phyloP scores from a whole-genome alignment of 2,329 filamentous ascomycete species.

The Pestalotiopsis sp. region DNA sequence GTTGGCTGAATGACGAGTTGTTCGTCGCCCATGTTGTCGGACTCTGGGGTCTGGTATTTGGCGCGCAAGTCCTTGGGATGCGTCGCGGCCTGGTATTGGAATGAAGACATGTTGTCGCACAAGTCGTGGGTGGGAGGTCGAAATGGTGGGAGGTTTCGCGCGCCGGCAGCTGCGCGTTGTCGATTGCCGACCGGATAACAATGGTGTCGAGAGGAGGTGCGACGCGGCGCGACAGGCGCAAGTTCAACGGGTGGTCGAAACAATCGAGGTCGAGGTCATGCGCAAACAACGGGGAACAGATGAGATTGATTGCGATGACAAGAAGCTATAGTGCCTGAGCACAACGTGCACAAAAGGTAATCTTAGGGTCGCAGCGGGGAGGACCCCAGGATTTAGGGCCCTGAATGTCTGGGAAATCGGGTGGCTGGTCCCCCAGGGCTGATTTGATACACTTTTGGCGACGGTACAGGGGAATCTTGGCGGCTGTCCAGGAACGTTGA shows the following conservation, averaged over 20 bases:
- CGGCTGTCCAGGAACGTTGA: background rate
- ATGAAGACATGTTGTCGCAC: slow-evolving; percentile 40
- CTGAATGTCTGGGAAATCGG: slow-evolving; percentile 1
- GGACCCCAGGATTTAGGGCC: background rate
- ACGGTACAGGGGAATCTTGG: background rate
- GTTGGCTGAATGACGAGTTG: slow-evolving; percentile 47
- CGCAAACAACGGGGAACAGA: background rate
- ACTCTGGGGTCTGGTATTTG: slow-evolving; percentile 51
- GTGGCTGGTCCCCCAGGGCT: slow-evolving; percentile 5
- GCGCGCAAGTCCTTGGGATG: slow-evolving; percentile 44
- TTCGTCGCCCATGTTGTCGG: slow-evolving; percentile 35
- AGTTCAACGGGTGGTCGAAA: background rate
- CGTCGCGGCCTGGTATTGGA: slow-evolving; percentile 44
- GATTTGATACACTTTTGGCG: background rate
- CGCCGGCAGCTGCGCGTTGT: background rate
- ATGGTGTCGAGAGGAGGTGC: background rate
- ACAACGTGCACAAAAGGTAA: slow-evolving; percentile 4
- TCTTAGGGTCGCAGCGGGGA: background rate
- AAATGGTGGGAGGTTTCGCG: background rate
- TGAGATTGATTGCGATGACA: background rate
- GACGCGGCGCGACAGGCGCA: background rate
- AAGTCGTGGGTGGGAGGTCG: background rate
- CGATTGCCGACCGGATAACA: background rate
- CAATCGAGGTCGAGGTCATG: background rate
- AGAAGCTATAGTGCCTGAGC: background rate